phyloP scores from a whole-genome alignment of 1,139 yeast species.

The Yamadazyma dushanensis region DNA sequence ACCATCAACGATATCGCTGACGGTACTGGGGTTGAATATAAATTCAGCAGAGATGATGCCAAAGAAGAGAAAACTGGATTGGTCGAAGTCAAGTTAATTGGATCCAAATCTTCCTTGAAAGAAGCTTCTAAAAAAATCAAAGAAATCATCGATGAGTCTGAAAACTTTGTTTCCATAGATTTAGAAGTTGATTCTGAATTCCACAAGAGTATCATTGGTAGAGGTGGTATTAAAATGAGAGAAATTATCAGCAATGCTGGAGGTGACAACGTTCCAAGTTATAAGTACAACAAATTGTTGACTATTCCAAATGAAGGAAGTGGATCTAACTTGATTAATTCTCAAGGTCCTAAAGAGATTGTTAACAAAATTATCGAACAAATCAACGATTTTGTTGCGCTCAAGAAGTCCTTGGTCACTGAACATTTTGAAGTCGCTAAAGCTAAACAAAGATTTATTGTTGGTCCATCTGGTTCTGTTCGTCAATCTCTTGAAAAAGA shows the following conservation, averaged over 20 bases:
- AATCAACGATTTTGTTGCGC: conserved; percentile 63
- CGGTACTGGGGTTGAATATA: conserved; percentile 75
- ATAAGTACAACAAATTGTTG: conserved; percentile 56
- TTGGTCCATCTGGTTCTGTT: conserved; percentile 80
- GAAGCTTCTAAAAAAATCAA: conserved; percentile 68
- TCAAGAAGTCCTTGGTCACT: conserved; percentile 61
- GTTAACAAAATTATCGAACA: conserved; percentile 70
- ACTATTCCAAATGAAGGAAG: conserved; percentile 75
- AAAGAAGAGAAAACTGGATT: conserved; percentile 41
- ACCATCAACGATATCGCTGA: conserved; percentile 80
- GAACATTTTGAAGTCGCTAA: conserved; percentile 64
- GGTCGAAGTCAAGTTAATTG: conserved; percentile 70
- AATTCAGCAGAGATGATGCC: conserved; percentile 51
- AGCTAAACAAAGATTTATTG: conserved; percentile 72
- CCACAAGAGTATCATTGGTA: conserved; percentile 80
- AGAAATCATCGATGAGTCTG: conserved; percentile 63
- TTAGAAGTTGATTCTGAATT: conserved; percentile 75
- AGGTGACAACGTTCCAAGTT: conserved; percentile 48
- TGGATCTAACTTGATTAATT: conserved; percentile 59
- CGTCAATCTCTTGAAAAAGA: conserved; percentile 75
- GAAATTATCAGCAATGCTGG: conserved; percentile 81
- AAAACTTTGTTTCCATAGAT: conserved; percentile 61
- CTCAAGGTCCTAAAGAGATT: conserved; percentile 73
- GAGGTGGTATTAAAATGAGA: conserved; percentile 73
- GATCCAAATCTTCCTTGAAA: conserved; percentile 78